Evolutionary conservation across 495 filamentous ascomycete species (phyloP).

Genomic region (Xylaria castorea): DNA sequence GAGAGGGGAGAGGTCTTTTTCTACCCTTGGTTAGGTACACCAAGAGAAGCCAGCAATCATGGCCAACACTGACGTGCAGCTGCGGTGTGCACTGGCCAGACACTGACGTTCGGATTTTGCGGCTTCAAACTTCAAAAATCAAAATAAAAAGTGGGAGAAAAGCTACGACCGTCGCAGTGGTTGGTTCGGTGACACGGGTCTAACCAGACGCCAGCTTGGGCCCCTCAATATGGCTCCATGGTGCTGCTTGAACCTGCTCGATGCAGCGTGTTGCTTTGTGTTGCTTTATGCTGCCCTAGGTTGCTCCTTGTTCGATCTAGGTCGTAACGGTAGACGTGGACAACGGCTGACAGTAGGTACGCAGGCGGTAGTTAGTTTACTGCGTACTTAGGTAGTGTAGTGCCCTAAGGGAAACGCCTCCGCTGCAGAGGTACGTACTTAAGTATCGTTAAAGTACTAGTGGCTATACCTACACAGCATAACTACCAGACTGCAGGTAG

Average conservation of each 20-base stretch:
- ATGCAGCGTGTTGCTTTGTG: conserved; percentile 18
- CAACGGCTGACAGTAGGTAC: not conserved
- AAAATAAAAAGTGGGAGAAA: conserved; percentile 17
- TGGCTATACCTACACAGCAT: not conserved
- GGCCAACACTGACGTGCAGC: conserved; percentile 26
- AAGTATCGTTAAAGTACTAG: not conserved
- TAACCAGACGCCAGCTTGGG: conserved; percentile 1
- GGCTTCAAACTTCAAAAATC: conserved; percentile 21
- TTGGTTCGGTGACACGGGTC: conserved; percentile 23
- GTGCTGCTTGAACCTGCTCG: not conserved
- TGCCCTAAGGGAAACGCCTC: not conserved
- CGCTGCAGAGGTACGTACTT: not conserved
- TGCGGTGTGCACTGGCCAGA: conserved; percentile 17
- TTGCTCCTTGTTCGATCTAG: conserved; percentile 16
- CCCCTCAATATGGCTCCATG: conserved; percentile 23
- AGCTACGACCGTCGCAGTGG: not conserved
- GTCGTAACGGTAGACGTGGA: not conserved
- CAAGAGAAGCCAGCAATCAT: conserved; percentile 15
- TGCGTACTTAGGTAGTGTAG: too few relatives aligned
- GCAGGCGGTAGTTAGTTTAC: not conserved
- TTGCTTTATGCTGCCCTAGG: conserved; percentile 14
- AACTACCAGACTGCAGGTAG: not conserved
- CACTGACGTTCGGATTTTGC: conserved; percentile 13
- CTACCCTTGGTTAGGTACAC: conserved; percentile 1
- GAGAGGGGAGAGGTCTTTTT: conserved; percentile 5